Percentiles rank a stretch among this genome's conserved stretches.
These are phyloP conservation scores for Penicillium turbatum DNA, from an alignment of 495 filamentous ascomycete genomes.

Conservation along the genomic window DNA sequence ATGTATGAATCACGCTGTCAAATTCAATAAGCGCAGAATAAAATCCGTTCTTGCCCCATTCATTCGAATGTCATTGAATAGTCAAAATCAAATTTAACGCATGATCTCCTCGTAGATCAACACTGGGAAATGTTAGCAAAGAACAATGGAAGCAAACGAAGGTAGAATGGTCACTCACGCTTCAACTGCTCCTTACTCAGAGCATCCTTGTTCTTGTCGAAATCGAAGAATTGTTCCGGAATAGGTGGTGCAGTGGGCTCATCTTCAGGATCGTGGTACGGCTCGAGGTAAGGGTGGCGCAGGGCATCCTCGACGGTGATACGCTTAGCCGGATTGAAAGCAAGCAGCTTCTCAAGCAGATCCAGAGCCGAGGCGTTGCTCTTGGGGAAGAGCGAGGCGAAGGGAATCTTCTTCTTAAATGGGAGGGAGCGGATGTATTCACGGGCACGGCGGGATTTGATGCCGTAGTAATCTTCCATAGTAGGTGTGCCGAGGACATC, in stretches of 20 bases:
- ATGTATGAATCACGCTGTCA: conserved; percentile 8
- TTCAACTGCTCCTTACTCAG: conserved; percentile 98
- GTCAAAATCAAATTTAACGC: conserved; percentile 63
- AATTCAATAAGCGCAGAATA: conserved; percentile 10
- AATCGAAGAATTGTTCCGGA: conserved; percentile 98
- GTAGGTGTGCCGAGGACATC: conserved; percentile 98
- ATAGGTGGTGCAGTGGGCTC: conserved; percentile 96
- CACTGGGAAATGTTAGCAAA: conserved; percentile 42
- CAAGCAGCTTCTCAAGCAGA: conserved; percentile 88
- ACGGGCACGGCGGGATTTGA: conserved; percentile 95
- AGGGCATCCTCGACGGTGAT: conserved; percentile 97
- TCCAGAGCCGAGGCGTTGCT: conserved; percentile 91
- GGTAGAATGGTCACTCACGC: conserved; percentile 44
- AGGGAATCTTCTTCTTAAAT: conserved; percentile 99
- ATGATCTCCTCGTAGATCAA: conserved; percentile 99
- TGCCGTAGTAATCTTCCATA: conserved; percentile 99
- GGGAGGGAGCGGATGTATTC: conserved; percentile 99
- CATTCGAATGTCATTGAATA: background rate
- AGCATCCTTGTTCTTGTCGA: conserved; percentile 99
- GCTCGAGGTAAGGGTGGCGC: conserved; percentile 96
- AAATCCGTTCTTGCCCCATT: conserved; percentile 4
- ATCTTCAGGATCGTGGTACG: conserved; percentile 98
- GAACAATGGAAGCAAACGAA: background rate
- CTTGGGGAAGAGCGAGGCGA: conserved; percentile 96
- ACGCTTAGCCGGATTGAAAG: conserved; percentile 98